Base-by-base conservation (phyloP, 768 basidiomycete species). In the Naganishia vishniacii region DNA sequence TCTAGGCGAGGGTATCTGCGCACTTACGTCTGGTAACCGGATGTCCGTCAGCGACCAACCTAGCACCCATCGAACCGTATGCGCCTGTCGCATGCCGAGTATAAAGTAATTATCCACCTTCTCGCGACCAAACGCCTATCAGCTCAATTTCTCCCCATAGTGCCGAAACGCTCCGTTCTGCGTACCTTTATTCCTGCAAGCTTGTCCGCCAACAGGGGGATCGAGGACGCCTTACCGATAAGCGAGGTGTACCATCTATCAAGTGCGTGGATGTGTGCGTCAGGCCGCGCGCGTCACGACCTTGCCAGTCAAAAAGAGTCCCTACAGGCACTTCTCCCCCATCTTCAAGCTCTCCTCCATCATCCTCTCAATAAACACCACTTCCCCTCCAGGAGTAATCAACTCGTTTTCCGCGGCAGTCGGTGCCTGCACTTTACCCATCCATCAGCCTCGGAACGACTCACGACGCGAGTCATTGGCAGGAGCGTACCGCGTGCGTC, bases 231-330 rank as follows among this genome's bases (percentile, higher is more conserved):
- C 70, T 91, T 94, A 3, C 94, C 94, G 0, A 97, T 81, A 83
- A 97, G 87, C 4, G 89, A 90, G 0, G 93, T 92, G 71, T 85
- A 97, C 94, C 93, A 97, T 47, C 58, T 48, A n/a, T n/a, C n/a
- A n/a, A n/a, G n/a, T n/a, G n/a, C n/a, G n/a, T n/a, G n/a, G n/a
- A n/a, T n/a, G n/a, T n/a, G n/a, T n/a, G n/a, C n/a, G n/a, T n/a
- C n/a, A n/a, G n/a, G n/a, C n/a, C n/a, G n/a, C n/a, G n/a, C n/a
- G n/a, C n/a, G n/a, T n/a, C n/a, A n/a, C n/a, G n/a, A n/a, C n/a
- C n/a, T n/a, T n/a, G n/a, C n/a, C n/a, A n/a, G n/a, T n/a, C n/a
- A n/a, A n/a, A n/a, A n/a, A n/a, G n/a, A n/a, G n/a, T n/a, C n/a
- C n/a, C n/a, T n/a, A 89, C 89, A 82, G 79, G 79, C 88, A 89